phyloP scores from a whole-genome alignment of 2,329 filamentous ascomycete species.

The Aspergillus pseudoglaucus region DNA sequence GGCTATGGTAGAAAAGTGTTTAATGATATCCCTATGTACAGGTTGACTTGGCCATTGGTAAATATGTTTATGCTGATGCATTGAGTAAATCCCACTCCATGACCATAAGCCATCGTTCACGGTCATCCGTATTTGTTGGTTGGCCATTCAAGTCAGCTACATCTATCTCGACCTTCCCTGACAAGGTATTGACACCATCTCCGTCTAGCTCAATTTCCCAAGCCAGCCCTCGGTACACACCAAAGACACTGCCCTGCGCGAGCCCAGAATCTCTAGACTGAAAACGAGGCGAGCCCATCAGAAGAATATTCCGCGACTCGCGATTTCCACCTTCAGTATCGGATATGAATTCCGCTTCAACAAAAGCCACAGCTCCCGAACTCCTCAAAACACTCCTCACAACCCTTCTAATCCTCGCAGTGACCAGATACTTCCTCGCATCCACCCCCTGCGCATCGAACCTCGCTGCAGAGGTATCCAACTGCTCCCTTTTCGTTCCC shows the following conservation, averaged over 20 bases:
- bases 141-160: neutral
- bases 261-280: constrained; percentile 5
- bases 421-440: constrained; percentile 11
- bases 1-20: too few relatives aligned
- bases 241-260: constrained; percentile 18
- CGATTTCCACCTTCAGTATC: too few relatives aligned
- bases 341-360: too few relatives aligned
- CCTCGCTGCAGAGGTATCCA: neutral
- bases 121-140: neutral
- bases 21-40: too few relatives aligned
- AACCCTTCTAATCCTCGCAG: constrained; percentile 12
- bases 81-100: constrained; percentile 35
- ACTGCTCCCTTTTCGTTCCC: constrained; percentile 24
- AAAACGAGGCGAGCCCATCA: constrained; percentile 22
- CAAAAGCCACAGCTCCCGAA: constrained; percentile 22
- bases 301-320: constrained; percentile 21
- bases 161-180: neutral
- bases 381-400: constrained; percentile 14
- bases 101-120: constrained; percentile 28
- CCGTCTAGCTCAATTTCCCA: constrained; percentile 31
- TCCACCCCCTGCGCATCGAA: neutral
- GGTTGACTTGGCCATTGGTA: too few relatives aligned
- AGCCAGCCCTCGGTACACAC: constrained; percentile 24
- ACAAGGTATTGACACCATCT: neutral
- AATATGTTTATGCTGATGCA: neutral